These are phyloP conservation scores for Casuarina cunninghamiana DNA, from an alignment of 306 rosid genomes.

Conservation along the genomic window DNA sequence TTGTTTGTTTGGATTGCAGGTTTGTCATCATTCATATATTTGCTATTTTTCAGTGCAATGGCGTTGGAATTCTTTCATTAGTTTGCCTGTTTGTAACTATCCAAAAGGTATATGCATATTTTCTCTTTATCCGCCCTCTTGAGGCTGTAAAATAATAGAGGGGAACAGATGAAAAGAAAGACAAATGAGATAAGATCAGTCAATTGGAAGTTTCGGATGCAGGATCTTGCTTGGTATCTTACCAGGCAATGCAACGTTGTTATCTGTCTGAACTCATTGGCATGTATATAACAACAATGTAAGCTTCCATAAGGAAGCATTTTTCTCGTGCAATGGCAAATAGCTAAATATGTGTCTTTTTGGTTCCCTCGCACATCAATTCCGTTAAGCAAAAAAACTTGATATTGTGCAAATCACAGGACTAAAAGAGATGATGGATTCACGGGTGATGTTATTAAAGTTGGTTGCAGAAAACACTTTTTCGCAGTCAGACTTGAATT, in stretches of 20 bases:
- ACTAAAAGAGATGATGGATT: not conserved
- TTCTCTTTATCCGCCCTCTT: slow-evolving; percentile 40
- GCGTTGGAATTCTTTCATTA: slow-evolving; percentile 78
- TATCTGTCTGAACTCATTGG: slow-evolving; percentile 26
- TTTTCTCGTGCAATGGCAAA: not conserved
- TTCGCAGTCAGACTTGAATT: too few relatives aligned
- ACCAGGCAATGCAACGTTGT: slow-evolving; percentile 45
- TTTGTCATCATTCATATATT: slow-evolving; percentile 31
- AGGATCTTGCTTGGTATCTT: slow-evolving; percentile 43
- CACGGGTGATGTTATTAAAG: not conserved
- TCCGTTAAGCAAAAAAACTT: not conserved
- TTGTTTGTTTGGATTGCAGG: slow-evolving; percentile 40
- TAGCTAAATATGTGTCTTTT: not conserved
- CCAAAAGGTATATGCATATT: slow-evolving; percentile 60
- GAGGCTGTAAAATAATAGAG: slow-evolving; percentile 63
- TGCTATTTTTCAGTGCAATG: slow-evolving; percentile 38
- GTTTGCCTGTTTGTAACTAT: slow-evolving; percentile 74
- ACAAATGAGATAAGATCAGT: slow-evolving; percentile 27
- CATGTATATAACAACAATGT: slow-evolving; percentile 22
- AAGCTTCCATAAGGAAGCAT: slow-evolving; percentile 28
- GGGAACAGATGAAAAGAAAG: slow-evolving; percentile 38
- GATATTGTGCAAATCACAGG: not conserved
- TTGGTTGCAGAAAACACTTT: not conserved
- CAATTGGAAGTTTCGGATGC: slow-evolving; percentile 40
- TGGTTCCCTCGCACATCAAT: not conserved